phyloP scores from a whole-genome alignment of 768 basidiomycete genomes.

The Suillus decipiens region DNA sequence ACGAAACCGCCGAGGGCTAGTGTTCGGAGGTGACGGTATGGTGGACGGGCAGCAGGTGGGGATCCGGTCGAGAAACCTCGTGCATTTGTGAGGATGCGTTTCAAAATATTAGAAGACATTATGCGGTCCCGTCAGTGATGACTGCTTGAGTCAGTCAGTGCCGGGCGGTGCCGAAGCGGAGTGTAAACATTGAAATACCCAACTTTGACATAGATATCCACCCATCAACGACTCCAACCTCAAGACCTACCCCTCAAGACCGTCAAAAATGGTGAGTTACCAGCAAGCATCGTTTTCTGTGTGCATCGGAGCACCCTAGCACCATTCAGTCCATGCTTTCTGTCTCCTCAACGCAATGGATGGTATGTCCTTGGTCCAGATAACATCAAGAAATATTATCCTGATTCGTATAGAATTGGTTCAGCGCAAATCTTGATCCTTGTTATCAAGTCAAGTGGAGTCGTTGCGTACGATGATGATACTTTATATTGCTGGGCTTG shows the following conservation, averaged over 20 bases:
- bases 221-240: slow-evolving; percentile 11
- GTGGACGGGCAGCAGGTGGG: slow-evolving; percentile 1
- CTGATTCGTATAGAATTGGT: slow-evolving; percentile 21
- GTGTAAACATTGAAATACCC: slow-evolving; percentile 9
- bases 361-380: slow-evolving; percentile 48
- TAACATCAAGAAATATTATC: slow-evolving; percentile 22
- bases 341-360: slow-evolving; percentile 43
- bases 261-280: slow-evolving; percentile 55
- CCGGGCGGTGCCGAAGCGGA: slow-evolving; percentile 28
- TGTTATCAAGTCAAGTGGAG: slow-evolving; percentile 37
- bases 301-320: slow-evolving; percentile 41
- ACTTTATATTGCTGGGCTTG: slow-evolving; percentile 46
- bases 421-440: slow-evolving; percentile 23
- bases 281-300: slow-evolving; percentile 16
- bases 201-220: not conserved
- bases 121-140: not conserved
- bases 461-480: slow-evolving; percentile 37
- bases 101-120: slow-evolving; percentile 16
- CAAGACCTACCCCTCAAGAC: slow-evolving; percentile 42
- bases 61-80: slow-evolving; percentile 23
- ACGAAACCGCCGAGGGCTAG: slow-evolving; percentile 24
- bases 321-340: slow-evolving; percentile 38
- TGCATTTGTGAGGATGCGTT: slow-evolving; percentile 8
- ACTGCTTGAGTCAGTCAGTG: not conserved
- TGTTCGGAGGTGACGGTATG: slow-evolving; percentile 14